Base-by-base conservation (phyloP, 2,329 filamentous ascomycete genomes). In the Pseudogymnoascus sp. region DNA sequence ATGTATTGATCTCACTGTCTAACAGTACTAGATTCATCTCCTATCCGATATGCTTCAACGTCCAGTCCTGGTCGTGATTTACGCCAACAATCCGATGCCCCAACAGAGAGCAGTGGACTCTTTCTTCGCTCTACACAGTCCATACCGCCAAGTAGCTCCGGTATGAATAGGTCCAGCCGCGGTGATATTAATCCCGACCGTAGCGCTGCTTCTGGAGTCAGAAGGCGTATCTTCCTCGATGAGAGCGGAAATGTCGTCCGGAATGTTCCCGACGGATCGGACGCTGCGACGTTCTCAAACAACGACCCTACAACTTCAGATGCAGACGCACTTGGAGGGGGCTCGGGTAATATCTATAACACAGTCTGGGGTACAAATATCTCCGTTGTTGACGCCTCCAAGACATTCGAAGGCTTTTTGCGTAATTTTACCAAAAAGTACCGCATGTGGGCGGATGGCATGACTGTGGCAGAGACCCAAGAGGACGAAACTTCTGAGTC, bases 341-440 rank as follows among this genome's bases (percentile, higher is more conserved):
- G 85, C 62, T 90, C 89, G 38, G 87, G 88, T 61, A 86, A 88
- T 67, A 85, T 95, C 62, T 54, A 54, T 8, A 54, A 54, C 28
- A 54, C 47, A 33, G 93, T 99, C 65, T 99, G 94, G 94, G 94
- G 94, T 73, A 99, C 94, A 43, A 97, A 96, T 38, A 90, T 99
- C 58, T 96, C 93, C 4, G 88, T 99, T 60, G 86, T 90, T 63
- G 92, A 97, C 72, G 92, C 91, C 0, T 89, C 95, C 74, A 84
- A 86, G 59, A 81, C 87, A 0, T 96, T 97, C 79, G 93, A 94
- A 71, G 92, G 94, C 65, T 99, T 99, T 70, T 78, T 99, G 28
- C 85, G 86, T 71, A 95, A 96, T 72, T 99, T 94, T 69, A 90
- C 92, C 63, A 87, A 85, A 67, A 97, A 97, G 75, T 97, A 99